Conservation (phyloP, 2,329 filamentous ascomycete genomes). For the Fusarium decemcellulare region DNA sequence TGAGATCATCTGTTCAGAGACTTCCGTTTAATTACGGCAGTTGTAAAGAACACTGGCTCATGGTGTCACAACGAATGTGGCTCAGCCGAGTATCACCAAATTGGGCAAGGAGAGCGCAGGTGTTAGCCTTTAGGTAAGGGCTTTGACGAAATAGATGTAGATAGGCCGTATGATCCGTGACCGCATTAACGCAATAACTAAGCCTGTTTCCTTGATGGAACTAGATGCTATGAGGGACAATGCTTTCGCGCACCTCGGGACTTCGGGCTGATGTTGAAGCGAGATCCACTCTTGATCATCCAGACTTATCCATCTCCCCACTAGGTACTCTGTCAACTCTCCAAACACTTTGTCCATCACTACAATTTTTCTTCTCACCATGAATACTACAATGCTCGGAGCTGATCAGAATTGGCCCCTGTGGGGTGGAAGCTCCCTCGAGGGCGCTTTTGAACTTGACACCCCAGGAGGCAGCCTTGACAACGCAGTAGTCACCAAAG, state of each 20-base stretch:
- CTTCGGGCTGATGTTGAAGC: conserved; percentile 39
- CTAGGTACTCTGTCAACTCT: background rate
- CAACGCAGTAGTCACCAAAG: conserved; percentile 36
- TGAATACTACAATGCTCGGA: conserved; percentile 6
- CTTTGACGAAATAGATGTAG: too few relatives aligned
- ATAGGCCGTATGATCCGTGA: too few relatives aligned
- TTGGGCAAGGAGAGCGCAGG: too few relatives aligned
- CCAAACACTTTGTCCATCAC: background rate
- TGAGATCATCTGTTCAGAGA: too few relatives aligned
- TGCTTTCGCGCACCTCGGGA: conserved; percentile 1
- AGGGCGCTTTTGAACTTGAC: conserved; percentile 37
- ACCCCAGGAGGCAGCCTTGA: conserved; percentile 9
- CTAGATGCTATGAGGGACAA: too few relatives aligned
- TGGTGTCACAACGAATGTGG: too few relatives aligned
- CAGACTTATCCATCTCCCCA: conserved; percentile 15
- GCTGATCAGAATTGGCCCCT: conserved; percentile 39
- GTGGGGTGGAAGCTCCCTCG: conserved; percentile 14
- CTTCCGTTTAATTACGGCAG: too few relatives aligned
- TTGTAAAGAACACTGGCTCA: too few relatives aligned
- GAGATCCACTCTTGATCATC: conserved; percentile 16
- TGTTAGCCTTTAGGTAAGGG: too few relatives aligned
- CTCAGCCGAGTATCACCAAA: too few relatives aligned
- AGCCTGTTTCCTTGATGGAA: too few relatives aligned
- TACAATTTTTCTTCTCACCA: background rate
- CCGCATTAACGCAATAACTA: too few relatives aligned